phyloP scores from a whole-genome alignment of 2,329 filamentous ascomycete species.

The Hypoxylon sp. region DNA sequence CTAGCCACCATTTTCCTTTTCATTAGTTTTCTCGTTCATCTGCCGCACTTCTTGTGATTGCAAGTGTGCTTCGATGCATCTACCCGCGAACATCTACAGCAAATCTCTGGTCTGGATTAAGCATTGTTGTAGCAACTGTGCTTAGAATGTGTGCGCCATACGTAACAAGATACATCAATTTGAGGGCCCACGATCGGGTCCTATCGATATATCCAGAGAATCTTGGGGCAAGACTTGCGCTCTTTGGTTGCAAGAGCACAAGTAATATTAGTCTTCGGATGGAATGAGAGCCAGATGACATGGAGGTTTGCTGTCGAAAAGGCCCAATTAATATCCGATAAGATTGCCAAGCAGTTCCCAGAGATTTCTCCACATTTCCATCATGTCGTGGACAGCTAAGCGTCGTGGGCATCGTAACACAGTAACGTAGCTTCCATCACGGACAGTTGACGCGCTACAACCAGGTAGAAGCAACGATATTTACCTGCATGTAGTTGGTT shows the following conservation, averaged over 20 bases:
- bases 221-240: constrained; percentile 18
- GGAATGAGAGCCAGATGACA: constrained; percentile 60
- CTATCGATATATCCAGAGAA: constrained; percentile 22
- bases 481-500: background rate
- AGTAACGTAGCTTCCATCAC: background rate
- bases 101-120: background rate
- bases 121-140: background rate
- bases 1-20: constrained; percentile 46
- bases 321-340: constrained; percentile 49
- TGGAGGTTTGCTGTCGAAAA: constrained; percentile 41
- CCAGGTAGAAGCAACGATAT: background rate
- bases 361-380: background rate
- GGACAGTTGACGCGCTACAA: background rate
- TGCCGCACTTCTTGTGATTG: background rate
- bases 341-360: background rate
- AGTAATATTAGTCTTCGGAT: constrained; percentile 53
- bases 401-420: background rate
- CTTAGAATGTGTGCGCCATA: constrained; percentile 13
- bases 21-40: constrained; percentile 4
- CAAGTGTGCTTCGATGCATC: background rate
- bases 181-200: background rate
- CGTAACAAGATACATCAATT: constrained; percentile 22
- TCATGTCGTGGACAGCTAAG: background rate
- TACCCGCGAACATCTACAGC: background rate
- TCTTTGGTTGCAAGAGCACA: constrained; percentile 8